Base-by-base conservation (phyloP, 306 rosid species). In the Cicer bijugum region DNA sequence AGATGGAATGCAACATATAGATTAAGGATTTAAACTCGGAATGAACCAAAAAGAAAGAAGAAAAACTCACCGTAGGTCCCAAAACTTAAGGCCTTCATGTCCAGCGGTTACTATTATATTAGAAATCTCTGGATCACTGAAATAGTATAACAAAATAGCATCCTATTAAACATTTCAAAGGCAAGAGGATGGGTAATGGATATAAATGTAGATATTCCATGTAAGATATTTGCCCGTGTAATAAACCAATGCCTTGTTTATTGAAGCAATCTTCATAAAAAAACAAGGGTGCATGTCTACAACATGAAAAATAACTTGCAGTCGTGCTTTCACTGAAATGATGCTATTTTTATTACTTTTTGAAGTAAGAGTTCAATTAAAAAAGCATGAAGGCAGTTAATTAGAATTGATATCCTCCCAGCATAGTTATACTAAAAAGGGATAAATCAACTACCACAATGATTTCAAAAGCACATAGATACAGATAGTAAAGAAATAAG, bases 61-160 rank as follows among this genome's bases (percentile, higher is more conserved):
- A 45, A 23, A 23, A 11, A 74, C 84, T 82, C 55, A 91, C 98
- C 95, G 91, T 20, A 94, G 77, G 82, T 91, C 99, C 99, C 99
- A 94, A 81, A 94, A 91, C 83, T 91, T 91, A 17, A 94, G 81
- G 76, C 96, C 91, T 68, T 89, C 97, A 76, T 94, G 97, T 51
- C 97, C 91, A 76, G 96, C 97, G 37, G 95, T 91, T 9, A 83
- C 83, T 82, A 94, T 73, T 75, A 91, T 78, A 84, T 88, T 91
- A 69, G 86, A 84, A 84, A 84, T 69, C 78, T 90, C 99, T 20
- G 87, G 86, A 74, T 84, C 82, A 42, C 95, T 91, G 92, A 67
- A 82, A 84, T 43, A 76, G 74, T 52, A 64, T 65, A 69, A 38
- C 64, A 78, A 68, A 67, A 77, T 33, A 35, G 7, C 20, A 59